Evolutionary conservation across 345 rosid species (phyloP), one percentile per base, ranked within the genome.

Genomic region (Syzygium aromaticum): DNA sequence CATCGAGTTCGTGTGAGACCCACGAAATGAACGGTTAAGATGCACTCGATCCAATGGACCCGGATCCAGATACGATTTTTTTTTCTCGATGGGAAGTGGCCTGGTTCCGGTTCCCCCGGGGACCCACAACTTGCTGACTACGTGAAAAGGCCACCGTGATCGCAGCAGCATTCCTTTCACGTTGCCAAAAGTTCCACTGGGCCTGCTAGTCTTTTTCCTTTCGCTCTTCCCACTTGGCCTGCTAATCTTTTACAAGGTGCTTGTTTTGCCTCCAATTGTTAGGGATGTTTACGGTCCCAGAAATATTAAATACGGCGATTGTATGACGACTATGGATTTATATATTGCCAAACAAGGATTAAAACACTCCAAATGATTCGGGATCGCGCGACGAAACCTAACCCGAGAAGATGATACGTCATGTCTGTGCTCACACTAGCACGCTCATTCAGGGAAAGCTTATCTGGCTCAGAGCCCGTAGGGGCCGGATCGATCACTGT

Each of bases 381-480:
- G 1, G 3, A 67, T 17, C 6, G 17, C 0, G 0, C 1, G 1
- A 67, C 0, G 2, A 33, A 73, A 33, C 2, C 3, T 17, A 8
- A 33, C 22, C 2, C 0, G 0, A 19, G 2, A 67, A 17, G 49
- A 67, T 4, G 7, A 33, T 17, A 5, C 3, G 38, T 8, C 46
- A 17, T 17, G 4, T 9, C 17, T 17, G 11, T 12, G 3, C 21
- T 1, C 22, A 8, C 40, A 30, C 30, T 6, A 3, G 2, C 77
- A 16, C 43, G 7, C 11, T 64, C 11, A 8, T 30, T 21, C 0
- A 17, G 1, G 2, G 38, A 64, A 64, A 3, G 7, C 23, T 64
- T 30, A 22, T 4, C 0, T 2, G 2, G 3, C 2, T 63, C 8
- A 63, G 0, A 63, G 0, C 28, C 19, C 21, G 15, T 8, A 28